A percentile compares a stretch with the other conserved stretches of the same genome.
These are phyloP conservation scores for Lantana camara DNA, from an alignment of 257 asterid genomes.

Conservation along the genomic window DNA sequence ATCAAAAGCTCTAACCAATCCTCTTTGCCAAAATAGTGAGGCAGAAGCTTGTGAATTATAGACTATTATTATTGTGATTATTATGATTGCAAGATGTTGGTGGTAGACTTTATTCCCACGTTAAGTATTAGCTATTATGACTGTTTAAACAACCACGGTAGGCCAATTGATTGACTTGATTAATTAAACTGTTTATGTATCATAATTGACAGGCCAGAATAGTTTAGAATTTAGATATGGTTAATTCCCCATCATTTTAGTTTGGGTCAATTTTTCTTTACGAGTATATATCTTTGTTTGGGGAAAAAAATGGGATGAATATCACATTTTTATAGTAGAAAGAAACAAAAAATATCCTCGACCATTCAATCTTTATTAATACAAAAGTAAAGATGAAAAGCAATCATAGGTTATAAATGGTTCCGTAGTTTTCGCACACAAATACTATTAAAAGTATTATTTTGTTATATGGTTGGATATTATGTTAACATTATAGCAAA, in stretches of 20 bases:
- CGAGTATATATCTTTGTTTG: too few relatives aligned
- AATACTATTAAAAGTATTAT: too few relatives aligned
- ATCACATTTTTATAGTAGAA: too few relatives aligned
- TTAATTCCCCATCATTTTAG: background rate
- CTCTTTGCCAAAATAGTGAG: constrained; percentile 22
- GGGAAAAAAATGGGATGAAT: too few relatives aligned
- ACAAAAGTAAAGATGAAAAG: constrained; percentile 32
- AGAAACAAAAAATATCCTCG: too few relatives aligned
- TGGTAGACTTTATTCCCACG: constrained; percentile 42
- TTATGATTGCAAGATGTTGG: constrained; percentile 37
- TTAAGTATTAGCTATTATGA: constrained; percentile 29
- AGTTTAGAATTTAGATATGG: background rate
- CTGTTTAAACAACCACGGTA: constrained; percentile 3
- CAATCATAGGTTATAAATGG: constrained; percentile 40
- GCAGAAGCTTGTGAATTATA: constrained; percentile 38
- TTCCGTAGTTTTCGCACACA: too few relatives aligned
- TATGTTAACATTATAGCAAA: too few relatives aligned
- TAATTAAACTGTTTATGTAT: background rate
- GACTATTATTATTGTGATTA: constrained; percentile 27
- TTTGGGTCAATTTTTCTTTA: background rate
- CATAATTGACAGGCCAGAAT: background rate
- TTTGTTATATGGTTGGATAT: too few relatives aligned
- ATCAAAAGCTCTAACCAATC: constrained; percentile 27
- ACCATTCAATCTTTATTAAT: constrained; percentile 27
- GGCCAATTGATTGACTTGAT: constrained; percentile 25